Percentiles rank a stretch among this genome's conserved stretches.
These are phyloP conservation scores for Dactylonectria estremocensis DNA, from an alignment of 2,329 filamentous ascomycete species.

Conservation along the genomic window DNA sequence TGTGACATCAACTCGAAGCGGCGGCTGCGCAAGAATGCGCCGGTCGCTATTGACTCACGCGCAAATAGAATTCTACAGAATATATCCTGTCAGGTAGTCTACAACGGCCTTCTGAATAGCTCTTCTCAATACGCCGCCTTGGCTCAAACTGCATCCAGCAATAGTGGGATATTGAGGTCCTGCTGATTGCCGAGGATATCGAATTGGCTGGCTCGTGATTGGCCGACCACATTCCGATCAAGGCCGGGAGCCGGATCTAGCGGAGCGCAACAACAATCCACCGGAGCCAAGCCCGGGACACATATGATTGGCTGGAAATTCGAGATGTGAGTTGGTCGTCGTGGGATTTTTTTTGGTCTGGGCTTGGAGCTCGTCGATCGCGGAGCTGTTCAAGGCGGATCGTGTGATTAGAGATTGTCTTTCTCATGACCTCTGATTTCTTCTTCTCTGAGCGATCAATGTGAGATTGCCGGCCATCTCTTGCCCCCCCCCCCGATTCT, in stretches of 20 bases:
- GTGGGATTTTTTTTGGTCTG: conserved; percentile 22
- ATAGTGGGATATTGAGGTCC: conserved; percentile 43
- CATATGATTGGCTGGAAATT: conserved; percentile 50
- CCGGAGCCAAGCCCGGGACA: conserved; percentile 18
- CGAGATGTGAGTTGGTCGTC: conserved; percentile 6
- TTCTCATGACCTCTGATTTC: neutral
- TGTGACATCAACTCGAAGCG: neutral
- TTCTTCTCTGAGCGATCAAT: conserved; percentile 9
- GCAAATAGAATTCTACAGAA: neutral
- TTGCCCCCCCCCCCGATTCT: neutral
- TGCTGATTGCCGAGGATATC: conserved; percentile 66
- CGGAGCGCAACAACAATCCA: conserved; percentile 49
- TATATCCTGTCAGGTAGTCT: neutral
- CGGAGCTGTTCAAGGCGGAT: conserved; percentile 17
- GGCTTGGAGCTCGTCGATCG: conserved; percentile 5
- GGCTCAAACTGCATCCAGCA: neutral
- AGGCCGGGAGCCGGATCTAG: conserved; percentile 46
- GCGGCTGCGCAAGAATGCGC: neutral
- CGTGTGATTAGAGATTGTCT: conserved; percentile 25
- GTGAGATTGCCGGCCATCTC: conserved; percentile 9
- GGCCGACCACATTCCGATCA: conserved; percentile 52
- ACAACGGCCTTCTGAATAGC: conserved; percentile 21
- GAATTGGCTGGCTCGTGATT: conserved; percentile 63
- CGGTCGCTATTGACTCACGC: neutral
- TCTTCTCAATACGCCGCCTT: conserved; percentile 36